Base-by-base conservation (phyloP, 306 rosid species). In the Gastrolobium bilobum region DNA sequence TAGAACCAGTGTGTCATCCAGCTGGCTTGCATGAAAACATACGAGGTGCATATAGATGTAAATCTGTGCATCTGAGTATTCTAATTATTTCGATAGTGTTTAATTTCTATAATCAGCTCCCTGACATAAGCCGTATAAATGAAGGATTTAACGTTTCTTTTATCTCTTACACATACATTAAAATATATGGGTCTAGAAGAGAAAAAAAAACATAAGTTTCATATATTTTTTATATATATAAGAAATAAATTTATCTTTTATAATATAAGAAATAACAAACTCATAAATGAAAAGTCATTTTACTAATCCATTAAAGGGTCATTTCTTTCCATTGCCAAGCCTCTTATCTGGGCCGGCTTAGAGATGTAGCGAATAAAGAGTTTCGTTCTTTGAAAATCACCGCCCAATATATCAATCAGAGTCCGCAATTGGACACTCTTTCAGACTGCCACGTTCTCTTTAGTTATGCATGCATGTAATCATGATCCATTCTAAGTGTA, bases 391-490 rank as follows among this genome's bases (percentile, higher is more conserved):
- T 59, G 67, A 48, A 72, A 50, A 59, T 50, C 4, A 43, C 20
- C 29, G 56, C 4, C 48, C 7, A 39, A 35, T 30, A 4, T 3
- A 6, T 29, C 50, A 77, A 14, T 31, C 2, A n/a, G 7, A 52
- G 11, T 15, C 9, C 8, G 20, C 31, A n/a, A 71, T 29, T 71
- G 54, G 64, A 54, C 53, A 47, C 71, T 59, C 48, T 15, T 15
- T 38, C 50, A 48, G 37, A 50, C 5, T 42, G 26, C 64, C 56
- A 50, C 6, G 67, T 63, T 61, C 34, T 69, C 61, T 47, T 54
- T 37, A 72, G 59, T 38, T 53, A 67, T 53, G 58, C 79, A 73
- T 67, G 82, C 87, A 63, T 62, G 75, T 60, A 69, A 69, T 43
- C 59, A 80, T 80, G 15, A 14, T 15, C 54, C 15, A n/a, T n/a